phyloP scores from a whole-genome alignment of 2,329 filamentous ascomycete species.

The Talaromyces pinophilus region DNA sequence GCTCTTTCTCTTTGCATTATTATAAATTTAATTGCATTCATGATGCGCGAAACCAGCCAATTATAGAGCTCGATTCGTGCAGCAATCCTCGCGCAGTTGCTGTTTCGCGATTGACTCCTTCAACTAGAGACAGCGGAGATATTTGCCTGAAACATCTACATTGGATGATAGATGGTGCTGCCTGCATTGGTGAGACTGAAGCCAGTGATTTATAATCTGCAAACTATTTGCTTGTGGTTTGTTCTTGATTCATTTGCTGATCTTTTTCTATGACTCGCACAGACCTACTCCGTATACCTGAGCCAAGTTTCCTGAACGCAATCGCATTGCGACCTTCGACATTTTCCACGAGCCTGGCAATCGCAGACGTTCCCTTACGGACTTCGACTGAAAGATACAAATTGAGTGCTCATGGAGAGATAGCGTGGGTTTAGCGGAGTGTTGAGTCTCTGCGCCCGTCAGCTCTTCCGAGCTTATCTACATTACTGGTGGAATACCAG shows the following conservation, averaged over 20 bases:
- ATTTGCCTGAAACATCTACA: neutral
- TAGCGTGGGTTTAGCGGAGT: neutral
- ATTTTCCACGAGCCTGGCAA: neutral
- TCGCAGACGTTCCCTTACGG: neutral
- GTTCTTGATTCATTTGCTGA: neutral
- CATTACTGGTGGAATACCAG: neutral
- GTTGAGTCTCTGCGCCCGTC: neutral
- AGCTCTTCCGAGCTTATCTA: neutral
- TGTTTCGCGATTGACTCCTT: neutral
- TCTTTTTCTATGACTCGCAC: neutral
- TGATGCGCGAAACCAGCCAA: neutral
- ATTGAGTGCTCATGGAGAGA: neutral
- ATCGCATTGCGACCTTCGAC: neutral
- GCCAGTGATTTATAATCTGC: neutral
- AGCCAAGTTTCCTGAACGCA: neutral
- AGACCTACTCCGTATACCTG: neutral
- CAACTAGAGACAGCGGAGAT: neutral
- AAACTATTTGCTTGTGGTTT: neutral
- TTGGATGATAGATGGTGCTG: neutral
- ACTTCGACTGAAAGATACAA: neutral
- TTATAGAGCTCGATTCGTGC: neutral
- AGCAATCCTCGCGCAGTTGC: constrained; percentile 6
- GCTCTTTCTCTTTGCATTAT: neutral
- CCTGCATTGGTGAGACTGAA: neutral
- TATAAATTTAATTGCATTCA: neutral